A percentile compares a stretch with the other conserved stretches of the same genome.
These are phyloP conservation scores for Dendrobium huoshanense DNA, from an alignment of 106 monocot genomes.

Conservation along the genomic window DNA sequence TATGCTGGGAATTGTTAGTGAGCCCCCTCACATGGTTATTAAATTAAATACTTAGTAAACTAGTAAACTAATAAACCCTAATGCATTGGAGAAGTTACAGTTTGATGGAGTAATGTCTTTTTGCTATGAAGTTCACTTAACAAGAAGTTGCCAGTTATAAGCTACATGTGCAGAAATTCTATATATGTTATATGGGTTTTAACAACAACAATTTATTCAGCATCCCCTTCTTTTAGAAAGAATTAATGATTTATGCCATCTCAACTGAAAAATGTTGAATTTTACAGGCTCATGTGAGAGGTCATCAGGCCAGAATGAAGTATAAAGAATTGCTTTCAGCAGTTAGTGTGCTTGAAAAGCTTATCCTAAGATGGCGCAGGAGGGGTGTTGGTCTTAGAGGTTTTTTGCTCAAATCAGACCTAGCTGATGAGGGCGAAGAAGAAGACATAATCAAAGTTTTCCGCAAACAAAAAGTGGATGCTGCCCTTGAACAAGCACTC, in stretches of 20 bases:
- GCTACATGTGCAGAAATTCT: not conserved
- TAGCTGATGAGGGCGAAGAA: conserved; percentile 26
- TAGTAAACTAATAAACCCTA: too few species aligned
- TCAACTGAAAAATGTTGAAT: not conserved
- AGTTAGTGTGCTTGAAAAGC: conserved; percentile 73
- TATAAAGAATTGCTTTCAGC: conserved; percentile 46
- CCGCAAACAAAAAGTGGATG: conserved; percentile 53
- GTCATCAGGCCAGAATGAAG: conserved; percentile 76
- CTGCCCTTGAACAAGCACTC: conserved; percentile 42
- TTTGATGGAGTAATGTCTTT: too few species aligned
- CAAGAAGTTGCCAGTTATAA: not conserved
- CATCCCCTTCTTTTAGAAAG: not conserved
- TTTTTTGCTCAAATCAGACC: conserved; percentile 23
- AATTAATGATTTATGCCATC: not conserved
- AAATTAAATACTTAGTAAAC: too few species aligned
- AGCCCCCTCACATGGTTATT: not conserved
- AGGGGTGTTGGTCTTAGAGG: conserved; percentile 71
- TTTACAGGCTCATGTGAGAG: conserved; percentile 78
- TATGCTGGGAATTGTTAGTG: not conserved
- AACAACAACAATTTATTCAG: not conserved
- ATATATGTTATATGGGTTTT: not conserved
- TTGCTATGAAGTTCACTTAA: not conserved
- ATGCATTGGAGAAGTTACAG: not conserved
- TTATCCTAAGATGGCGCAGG: conserved; percentile 69
- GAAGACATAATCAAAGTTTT: conserved; percentile 55